Percentiles rank a stretch among this genome's conserved stretches.
phyloP scores from a whole-genome alignment of 1,284 basidiomycete species.

The Fistulina hepatica region DNA sequence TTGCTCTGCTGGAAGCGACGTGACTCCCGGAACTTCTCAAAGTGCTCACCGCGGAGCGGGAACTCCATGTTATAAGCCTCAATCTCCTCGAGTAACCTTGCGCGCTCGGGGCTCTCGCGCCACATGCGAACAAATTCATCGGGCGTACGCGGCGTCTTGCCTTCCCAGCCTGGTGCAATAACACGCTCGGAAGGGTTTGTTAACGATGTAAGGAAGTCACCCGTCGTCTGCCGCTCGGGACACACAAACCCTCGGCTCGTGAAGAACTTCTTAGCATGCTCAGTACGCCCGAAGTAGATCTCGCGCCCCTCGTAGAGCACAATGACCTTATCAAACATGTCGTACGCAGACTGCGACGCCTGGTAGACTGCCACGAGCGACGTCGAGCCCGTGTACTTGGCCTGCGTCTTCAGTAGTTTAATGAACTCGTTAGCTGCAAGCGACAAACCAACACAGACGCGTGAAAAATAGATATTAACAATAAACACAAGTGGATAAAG shows the following conservation, averaged over 20 bases:
- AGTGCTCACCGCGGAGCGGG: conserved; percentile 11
- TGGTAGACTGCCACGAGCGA: conserved; percentile 66
- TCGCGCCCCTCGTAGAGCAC: conserved; percentile 60
- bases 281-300: conserved; percentile 55
- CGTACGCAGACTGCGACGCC: conserved; percentile 41
- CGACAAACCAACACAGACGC: too few species aligned
- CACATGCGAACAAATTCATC: conserved; percentile 40
- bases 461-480: too few species aligned
- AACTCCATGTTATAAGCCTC: conserved; percentile 23
- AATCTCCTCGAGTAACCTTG: conserved; percentile 26
- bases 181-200: conserved; percentile 50
- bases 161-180: conserved; percentile 32
- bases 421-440: conserved; percentile 61
- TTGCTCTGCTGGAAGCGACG: conserved; percentile 12
- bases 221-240: conserved; percentile 48
- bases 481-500: too few species aligned
- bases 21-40: conserved; percentile 7
- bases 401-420: conserved; percentile 47
- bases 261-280: conserved; percentile 54
- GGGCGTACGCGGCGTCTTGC: conserved; percentile 40
- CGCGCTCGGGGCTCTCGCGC: conserved; percentile 19
- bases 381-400: conserved; percentile 41
- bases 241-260: conserved; percentile 58
- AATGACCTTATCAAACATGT: conserved; percentile 59
- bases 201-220: conserved; percentile 57